Base-by-base conservation (phyloP, 2,329 filamentous ascomycete genomes). In the Dactylellina sp. region DNA sequence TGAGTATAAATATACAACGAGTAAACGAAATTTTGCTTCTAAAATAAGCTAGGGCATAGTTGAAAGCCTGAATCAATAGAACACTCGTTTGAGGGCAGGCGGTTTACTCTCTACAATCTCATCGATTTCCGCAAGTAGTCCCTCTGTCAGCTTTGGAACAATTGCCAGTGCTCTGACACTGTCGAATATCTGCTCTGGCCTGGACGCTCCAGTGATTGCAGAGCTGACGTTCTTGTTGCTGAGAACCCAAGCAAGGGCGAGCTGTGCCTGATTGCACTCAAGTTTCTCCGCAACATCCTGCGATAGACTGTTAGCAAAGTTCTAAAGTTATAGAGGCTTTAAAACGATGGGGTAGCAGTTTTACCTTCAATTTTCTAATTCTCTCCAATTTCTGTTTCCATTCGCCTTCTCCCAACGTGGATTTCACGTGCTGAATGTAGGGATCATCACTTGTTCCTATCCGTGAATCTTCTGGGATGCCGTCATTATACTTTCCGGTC, bases 401-500 rank as follows among this genome's bases (percentile, higher is more conserved):
- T 39, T 62, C 57, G 5, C 25, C 37, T 7, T 42, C 44, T 18
- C 63, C 32, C 50, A 79, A 78, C 75, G 79, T 79, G 35, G 82
- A 61, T 35, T 64, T 64, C 11, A 86, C 80, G 59, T 80, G 81
- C 70, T 84, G 81, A 77, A 89, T 83, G 79, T 85, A 89, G 59
- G 85, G 83, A 72, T 89, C 84, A 57, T 85, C 82, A 44, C 84
- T 84, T 77, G 84, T 83, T 11, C 84, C 84, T 68, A 89, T 83
- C 25, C 89, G 83, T n/a, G 86, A 87, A 75, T 85, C 85, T 2
- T 84, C 81, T 2, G 87, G 87, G 42, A 89, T 85, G 25, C 86
- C 86, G 76, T 88, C 81, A 79, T 87, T 88, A 81, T 90, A 90
- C 80, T 90, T 90, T 50, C 88, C 89, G 0, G 87, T 87, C 75